Base-by-base conservation (phyloP, 2,329 filamentous ascomycete genomes). In the Stagonosporopsis rhizophila region DNA sequence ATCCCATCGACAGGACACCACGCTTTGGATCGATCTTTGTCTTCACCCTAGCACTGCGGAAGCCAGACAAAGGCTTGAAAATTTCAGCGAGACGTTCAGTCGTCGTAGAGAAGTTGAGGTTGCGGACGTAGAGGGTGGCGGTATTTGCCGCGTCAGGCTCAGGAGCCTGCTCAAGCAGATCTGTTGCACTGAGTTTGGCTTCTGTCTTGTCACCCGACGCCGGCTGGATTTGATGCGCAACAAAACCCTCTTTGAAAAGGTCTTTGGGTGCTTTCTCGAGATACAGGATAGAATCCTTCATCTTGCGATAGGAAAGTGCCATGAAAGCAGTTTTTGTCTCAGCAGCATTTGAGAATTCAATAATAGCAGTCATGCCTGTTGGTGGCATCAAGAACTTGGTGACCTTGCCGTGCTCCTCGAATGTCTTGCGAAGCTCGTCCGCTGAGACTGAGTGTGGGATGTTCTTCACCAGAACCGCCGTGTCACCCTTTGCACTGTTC, bases 21-120 rank as follows among this genome's bases (percentile, higher is more conserved):
- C 89, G 90, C 81, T 96, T 97, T n/a, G 92, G 86, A 72, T 99
- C 92, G 35, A 87, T 85, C 79, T 96, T 96, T 22, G 92, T 97
- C 80, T 97, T 97, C 64, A 99, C 92, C 62, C 87, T 86, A 25
- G 92, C 94, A 54, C 90, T 92, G 61, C 95, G 82, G 77, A 98
- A 98, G 49, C 95, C 95, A 67, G 92, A 89, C 51, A 98, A 81
- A 50, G 90, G 83, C 60, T 85, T 83, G 79, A 98, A 98, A 22
- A 87, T 84, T 68, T 93, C 89, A 7, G 86, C 85, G 64, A 99
- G 82, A 58, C 86, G 83, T 62, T 88, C 84, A 45, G 87, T 92
- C 11, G 90, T 93, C 2, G 95, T 99, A 51, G 87, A 81, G 78
- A 98, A 99, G 80, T 93, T 96, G 67, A 99, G 83, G 77, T 98